Conservation (phyloP, 2,329 filamentous ascomycete genomes). For the Leptoxyphium fumago region DNA sequence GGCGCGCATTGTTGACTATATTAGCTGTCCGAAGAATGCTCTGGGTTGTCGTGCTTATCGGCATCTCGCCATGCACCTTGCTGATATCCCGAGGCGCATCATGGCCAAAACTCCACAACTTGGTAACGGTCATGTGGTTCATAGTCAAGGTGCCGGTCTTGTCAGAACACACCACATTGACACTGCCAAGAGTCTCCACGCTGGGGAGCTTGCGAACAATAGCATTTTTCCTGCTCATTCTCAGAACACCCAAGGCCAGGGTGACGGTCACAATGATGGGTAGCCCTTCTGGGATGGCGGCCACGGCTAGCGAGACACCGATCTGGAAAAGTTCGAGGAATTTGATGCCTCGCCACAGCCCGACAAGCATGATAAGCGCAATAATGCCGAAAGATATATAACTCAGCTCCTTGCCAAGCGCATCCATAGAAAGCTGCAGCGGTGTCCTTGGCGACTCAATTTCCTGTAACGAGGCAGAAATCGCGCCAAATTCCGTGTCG, state of each 20-base stretch:
- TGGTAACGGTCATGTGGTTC: conserved; percentile 96
- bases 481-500: conserved; percentile 88
- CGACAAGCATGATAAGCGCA: conserved; percentile 79
- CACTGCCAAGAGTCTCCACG: conserved; percentile 93
- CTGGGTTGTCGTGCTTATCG: conserved; percentile 58
- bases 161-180: conserved; percentile 98
- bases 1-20: conserved; percentile 83
- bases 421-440: conserved; percentile 90
- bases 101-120: conserved; percentile 82
- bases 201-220: conserved; percentile 93
- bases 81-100: conserved; percentile 43
- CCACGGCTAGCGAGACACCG: conserved; percentile 88
- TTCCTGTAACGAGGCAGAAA: conserved; percentile 82
- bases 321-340: conserved; percentile 94
- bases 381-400: conserved; percentile 96
- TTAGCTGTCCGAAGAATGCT: conserved; percentile 85
- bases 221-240: conserved; percentile 89
- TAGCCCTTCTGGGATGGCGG: conserved; percentile 87
- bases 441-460: conserved; percentile 93
- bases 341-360: conserved; percentile 76
- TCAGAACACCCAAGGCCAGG: conserved; percentile 79
- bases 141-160: conserved; percentile 94
- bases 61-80: conserved; percentile 35
- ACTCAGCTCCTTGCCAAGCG: conserved; percentile 88
- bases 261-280: conserved; percentile 98